Evolutionary conservation across 495 filamentous ascomycete species (phyloP).

Genomic region (Aspergillus indologenus): DNA sequence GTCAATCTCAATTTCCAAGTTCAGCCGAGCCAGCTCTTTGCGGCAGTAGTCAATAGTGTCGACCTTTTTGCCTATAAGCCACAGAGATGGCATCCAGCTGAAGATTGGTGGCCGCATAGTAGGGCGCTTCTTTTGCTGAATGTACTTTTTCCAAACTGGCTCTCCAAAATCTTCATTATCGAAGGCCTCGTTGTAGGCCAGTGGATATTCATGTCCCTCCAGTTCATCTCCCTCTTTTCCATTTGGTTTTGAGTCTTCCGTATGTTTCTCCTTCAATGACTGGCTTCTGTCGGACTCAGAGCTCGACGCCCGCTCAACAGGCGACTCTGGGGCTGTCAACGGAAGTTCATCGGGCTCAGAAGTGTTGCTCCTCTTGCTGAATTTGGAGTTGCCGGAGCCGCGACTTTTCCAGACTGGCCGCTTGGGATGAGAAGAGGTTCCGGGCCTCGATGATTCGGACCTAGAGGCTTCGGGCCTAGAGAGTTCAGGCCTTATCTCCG

Average conservation of each 20-base stretch:
- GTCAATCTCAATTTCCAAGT: slow-evolving; percentile 89
- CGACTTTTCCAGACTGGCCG: slow-evolving; percentile 46
- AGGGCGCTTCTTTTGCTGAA: slow-evolving; percentile 77
- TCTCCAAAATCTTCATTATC: slow-evolving; percentile 62
- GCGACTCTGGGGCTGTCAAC: slow-evolving; percentile 34
- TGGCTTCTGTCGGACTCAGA: slow-evolving; percentile 10
- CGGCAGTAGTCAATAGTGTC: slow-evolving; percentile 94
- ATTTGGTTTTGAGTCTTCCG: slow-evolving; percentile 6
- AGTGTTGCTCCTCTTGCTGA: slow-evolving; percentile 13
- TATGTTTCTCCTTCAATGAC: slow-evolving; percentile 16
- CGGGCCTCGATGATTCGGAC: too few relatives aligned
- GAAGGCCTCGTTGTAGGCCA: slow-evolving; percentile 64
- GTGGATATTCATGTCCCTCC: slow-evolving; percentile 60
- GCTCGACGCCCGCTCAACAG: slow-evolving; percentile 17
- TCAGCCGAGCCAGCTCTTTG: slow-evolving; percentile 81
- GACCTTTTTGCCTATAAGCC: slow-evolving; percentile 82
- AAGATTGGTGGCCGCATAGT: slow-evolving; percentile 81
- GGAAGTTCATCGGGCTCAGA: slow-evolving; percentile 39
- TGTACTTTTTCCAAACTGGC: slow-evolving; percentile 77
- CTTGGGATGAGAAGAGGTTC: slow-evolving; percentile 24
- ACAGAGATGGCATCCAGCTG: slow-evolving; percentile 78
- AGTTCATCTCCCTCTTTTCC: slow-evolving; percentile 36
- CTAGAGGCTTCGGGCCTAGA: too few relatives aligned
- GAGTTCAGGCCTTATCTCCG: background rate
- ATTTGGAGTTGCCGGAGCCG: slow-evolving; percentile 30